These are phyloP conservation scores for Cystobasidium pallidum DNA, from an alignment of 1,284 basidiomycete species.

Conservation along the genomic window DNA sequence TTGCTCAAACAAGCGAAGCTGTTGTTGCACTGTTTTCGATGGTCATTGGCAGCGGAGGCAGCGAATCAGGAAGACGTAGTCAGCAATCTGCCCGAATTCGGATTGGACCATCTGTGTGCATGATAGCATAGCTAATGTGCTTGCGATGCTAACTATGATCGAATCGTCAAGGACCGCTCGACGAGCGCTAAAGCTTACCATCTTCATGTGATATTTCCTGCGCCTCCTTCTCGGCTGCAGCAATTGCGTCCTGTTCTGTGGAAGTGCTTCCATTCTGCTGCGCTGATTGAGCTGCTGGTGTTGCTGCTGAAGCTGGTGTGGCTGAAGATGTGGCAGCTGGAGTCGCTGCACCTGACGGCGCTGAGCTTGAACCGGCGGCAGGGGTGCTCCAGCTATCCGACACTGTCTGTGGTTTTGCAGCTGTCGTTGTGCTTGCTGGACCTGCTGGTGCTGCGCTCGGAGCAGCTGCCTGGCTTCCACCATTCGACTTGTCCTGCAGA, in stretches of 20 bases:
- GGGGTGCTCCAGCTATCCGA: slow-evolving; percentile 19
- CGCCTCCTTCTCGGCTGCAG: slow-evolving; percentile 17
- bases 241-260: slow-evolving; percentile 15
- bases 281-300: slow-evolving; percentile 1
- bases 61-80: background rate
- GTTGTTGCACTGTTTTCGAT: slow-evolving; percentile 31
- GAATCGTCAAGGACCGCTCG: background rate
- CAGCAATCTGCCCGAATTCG: background rate
- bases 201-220: slow-evolving; percentile 38
- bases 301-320: slow-evolving; percentile 5
- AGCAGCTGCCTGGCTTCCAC: slow-evolving; percentile 10
- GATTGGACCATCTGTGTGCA: background rate
- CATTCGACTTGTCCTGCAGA: slow-evolving; percentile 28
- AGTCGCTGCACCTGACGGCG: background rate
- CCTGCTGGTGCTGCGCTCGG: background rate
- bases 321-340: background rate
- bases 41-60: background rate
- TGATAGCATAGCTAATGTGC: background rate
- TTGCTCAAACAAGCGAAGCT: slow-evolving; percentile 41
- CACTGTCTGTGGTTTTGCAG: slow-evolving; percentile 13
- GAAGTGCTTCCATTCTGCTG: slow-evolving; percentile 2
- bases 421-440: background rate
- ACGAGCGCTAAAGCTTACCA: background rate
- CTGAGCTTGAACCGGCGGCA: slow-evolving; percentile 11
- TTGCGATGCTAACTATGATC: slow-evolving; percentile 1